Base-by-base conservation (phyloP, 495 filamentous ascomycete genomes). In the Peziza echinospora region DNA sequence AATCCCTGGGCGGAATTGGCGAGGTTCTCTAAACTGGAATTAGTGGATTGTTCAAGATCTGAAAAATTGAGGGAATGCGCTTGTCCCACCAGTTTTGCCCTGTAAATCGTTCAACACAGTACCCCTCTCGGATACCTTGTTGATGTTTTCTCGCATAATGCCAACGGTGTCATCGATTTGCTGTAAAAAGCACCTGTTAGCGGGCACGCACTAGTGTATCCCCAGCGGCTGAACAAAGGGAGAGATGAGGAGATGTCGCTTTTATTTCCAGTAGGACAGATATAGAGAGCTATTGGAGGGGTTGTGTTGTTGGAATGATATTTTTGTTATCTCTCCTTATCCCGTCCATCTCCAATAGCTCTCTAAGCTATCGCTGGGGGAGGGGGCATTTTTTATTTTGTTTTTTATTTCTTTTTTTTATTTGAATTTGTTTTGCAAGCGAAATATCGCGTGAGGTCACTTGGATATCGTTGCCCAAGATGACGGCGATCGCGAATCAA, bases 121-220 rank as follows among this genome's bases (percentile, higher is more conserved):
- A 53, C 89, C 91, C 70, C 89, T 89, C 60, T 93, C 75, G 26
- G 80, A 79, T 37, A 91, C 80, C 63, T 83, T 86, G 66, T 83
- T 82, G 67, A 94, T 84, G 63, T 94, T 94, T 56, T 93, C 79
- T 52, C 79, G 76, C 85, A 93, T 92, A 43, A 85, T 78, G 56
- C 77, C 77, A 60, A 93, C 80, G 22, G 85, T 92, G 55, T 84
- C 80, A 59, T 96, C 78, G 65, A 97, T 92, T 93, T 94, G 81
- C 89, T 97, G 64, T 19, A 49, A n/a, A n/a, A n/a, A n/a, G 28
- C 23, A 48, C 41, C 23, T 51, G 48, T 67, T 48, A 65, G 63
- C 49, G n/a, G 26, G n/a, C 26, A n/a, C 8, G 26, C 26, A 34
- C 26, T 34, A 34, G n/a, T n/a, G 26, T 8, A 34, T 8, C 8